Evolutionary conservation across 208 protist genomes (phyloP).

Genomic region (Trypanosoma vivax): DNA sequence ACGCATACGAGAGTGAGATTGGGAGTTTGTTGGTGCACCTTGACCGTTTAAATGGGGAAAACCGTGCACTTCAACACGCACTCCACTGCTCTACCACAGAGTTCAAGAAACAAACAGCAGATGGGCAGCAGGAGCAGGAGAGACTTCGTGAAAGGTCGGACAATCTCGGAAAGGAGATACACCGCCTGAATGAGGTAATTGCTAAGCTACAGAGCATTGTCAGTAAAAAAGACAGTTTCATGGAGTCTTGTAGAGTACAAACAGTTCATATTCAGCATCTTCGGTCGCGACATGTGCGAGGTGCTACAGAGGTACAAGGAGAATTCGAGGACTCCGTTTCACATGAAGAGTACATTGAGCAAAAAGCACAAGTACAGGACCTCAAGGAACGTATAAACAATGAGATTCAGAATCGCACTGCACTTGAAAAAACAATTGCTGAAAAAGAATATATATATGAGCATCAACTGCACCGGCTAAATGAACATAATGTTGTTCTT

Average conservation of each 20-base stretch:
- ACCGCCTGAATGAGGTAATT: slow-evolving; percentile 33
- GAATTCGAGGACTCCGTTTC: slow-evolving; percentile 19
- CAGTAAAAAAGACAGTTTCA: slow-evolving; percentile 31
- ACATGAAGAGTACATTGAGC: slow-evolving; percentile 18
- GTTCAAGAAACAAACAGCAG: slow-evolving; percentile 34
- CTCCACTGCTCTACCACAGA: slow-evolving; percentile 34
- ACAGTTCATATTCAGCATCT: slow-evolving; percentile 22
- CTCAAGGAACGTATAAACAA: slow-evolving; percentile 18
- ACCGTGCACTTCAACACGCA: slow-evolving; percentile 40
- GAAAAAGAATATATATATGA: no score
- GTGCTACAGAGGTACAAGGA: background rate
- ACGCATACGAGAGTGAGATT: slow-evolving; percentile 68
- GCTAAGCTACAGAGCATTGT: slow-evolving; percentile 37
- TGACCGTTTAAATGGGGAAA: slow-evolving; percentile 49
- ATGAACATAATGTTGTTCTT: no score
- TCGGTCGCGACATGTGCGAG: slow-evolving; percentile 23
- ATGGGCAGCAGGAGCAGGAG: slow-evolving; percentile 38
- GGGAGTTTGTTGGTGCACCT: slow-evolving; percentile 44
- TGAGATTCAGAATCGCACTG: slow-evolving; percentile 10
- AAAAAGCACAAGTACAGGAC: slow-evolving; percentile 12
- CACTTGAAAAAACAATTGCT: background rate
- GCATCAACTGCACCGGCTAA: no score
- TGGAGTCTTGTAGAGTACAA: slow-evolving; percentile 24
- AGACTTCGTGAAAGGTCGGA: slow-evolving; percentile 16
- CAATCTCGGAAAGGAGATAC: slow-evolving; percentile 27